These are phyloP conservation scores for Microbotryum saponariae DNA, from an alignment of 1,284 basidiomycete species.

Conservation along the genomic window DNA sequence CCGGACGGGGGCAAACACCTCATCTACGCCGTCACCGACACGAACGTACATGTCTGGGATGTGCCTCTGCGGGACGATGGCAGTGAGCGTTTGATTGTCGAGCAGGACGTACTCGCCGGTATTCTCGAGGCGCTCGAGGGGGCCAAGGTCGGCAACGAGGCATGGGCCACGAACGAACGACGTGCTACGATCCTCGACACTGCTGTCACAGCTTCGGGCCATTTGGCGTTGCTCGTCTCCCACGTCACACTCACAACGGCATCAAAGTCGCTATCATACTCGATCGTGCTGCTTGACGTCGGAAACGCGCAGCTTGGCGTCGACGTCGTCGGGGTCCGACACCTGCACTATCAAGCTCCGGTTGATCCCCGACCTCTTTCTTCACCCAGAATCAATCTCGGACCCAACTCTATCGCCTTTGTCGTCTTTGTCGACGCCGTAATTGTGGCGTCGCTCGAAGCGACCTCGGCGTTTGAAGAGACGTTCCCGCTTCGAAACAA, in stretches of 20 bases:
- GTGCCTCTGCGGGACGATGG: slow-evolving; percentile 13
- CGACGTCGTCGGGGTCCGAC: slow-evolving; percentile 33
- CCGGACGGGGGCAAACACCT: slow-evolving; percentile 6
- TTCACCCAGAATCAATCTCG: slow-evolving; percentile 39
- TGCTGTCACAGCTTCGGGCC: neutral
- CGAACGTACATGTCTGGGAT: slow-evolving; percentile 29
- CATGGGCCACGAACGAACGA: slow-evolving; percentile 25
- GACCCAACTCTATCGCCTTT: slow-evolving; percentile 39
- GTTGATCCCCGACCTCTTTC: slow-evolving; percentile 43
- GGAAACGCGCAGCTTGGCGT: slow-evolving; percentile 28
- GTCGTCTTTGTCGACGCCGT: slow-evolving; percentile 42
- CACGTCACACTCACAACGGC: slow-evolving; percentile 12
- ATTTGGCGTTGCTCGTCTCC: slow-evolving; percentile 24
- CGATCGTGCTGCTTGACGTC: slow-evolving; percentile 25
- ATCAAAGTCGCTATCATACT: slow-evolving; percentile 21
- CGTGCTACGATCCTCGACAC: neutral
- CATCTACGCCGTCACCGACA: slow-evolving; percentile 31
- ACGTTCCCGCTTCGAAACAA: slow-evolving; percentile 38
- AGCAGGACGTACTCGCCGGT: slow-evolving; percentile 28
- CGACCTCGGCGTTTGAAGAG: slow-evolving; percentile 38
- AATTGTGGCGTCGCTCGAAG: slow-evolving; percentile 39
- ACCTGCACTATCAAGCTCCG: slow-evolving; percentile 38
- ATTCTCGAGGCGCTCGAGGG: slow-evolving; percentile 23
- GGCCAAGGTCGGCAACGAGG: slow-evolving; percentile 26
- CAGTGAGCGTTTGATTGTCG: slow-evolving; percentile 28